Evolutionary conservation across 2,329 filamentous ascomycete species (phyloP).

Genomic region (Myotisia sp.): DNA sequence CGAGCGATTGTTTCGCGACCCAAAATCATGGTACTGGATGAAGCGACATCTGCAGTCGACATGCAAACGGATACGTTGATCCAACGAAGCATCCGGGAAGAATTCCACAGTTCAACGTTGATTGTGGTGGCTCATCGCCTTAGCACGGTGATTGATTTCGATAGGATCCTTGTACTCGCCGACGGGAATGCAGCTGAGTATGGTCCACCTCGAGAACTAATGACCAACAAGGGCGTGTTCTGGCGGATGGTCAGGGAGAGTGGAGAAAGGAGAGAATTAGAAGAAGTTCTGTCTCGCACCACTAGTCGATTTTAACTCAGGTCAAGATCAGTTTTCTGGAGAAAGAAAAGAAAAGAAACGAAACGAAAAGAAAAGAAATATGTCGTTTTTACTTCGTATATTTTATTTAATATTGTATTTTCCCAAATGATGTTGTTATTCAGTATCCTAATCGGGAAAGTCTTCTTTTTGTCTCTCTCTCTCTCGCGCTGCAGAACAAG

Average conservation of each 20-base stretch:
- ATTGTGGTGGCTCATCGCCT: slow-evolving; percentile 52
- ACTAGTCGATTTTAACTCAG: not conserved
- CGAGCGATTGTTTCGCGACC: slow-evolving; percentile 48
- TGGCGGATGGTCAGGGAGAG: slow-evolving; percentile 4
- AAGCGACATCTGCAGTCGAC: slow-evolving; percentile 52
- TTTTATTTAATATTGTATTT: too few species aligned
- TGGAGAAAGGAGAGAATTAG: slow-evolving; percentile 2
- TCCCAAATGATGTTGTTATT: too few species aligned
- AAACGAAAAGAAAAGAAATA: not conserved
- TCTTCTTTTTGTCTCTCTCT: not conserved
- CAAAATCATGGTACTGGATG: slow-evolving; percentile 50
- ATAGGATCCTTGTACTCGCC: slow-evolving; percentile 41
- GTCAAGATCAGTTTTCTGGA: not conserved
- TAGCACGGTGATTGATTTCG: slow-evolving; percentile 46
- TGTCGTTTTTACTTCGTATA: too few species aligned
- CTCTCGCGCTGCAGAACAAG: too few species aligned
- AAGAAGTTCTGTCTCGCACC: not conserved
- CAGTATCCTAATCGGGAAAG: too few species aligned
- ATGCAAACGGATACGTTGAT: slow-evolving; percentile 44
- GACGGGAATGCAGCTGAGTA: slow-evolving; percentile 32
- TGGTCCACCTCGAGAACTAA: slow-evolving; percentile 1
- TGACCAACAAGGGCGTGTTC: slow-evolving; percentile 3
- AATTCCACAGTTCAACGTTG: slow-evolving; percentile 46
- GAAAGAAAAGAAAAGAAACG: not conserved
- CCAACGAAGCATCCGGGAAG: slow-evolving; percentile 41